A percentile compares a stretch with the other conserved stretches of the same genome.
phyloP scores from a whole-genome alignment of 805 yeast species.

The Myxozyma udenii region DNA sequence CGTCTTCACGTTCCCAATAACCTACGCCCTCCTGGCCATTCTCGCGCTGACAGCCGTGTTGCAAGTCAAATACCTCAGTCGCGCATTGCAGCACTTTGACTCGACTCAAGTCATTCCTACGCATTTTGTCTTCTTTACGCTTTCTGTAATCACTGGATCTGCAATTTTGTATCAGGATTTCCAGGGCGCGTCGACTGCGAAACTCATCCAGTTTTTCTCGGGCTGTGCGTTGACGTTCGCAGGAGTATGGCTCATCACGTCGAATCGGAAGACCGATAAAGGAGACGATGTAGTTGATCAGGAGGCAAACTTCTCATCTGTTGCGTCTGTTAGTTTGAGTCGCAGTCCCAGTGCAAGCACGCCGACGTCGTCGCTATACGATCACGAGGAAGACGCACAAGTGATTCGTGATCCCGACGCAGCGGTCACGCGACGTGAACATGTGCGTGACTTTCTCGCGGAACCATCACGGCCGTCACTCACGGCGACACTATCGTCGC shows the following conservation, averaged over 20 bases:
- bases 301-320: conserved; percentile 10
- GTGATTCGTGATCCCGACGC: conserved; percentile 22
- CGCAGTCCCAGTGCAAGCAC: conserved; percentile 22
- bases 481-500: background rate
- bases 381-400: conserved; percentile 26
- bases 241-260: conserved; percentile 45
- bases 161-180: conserved; percentile 45
- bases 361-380: conserved; percentile 22
- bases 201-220: conserved; percentile 33
- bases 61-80: conserved; percentile 44
- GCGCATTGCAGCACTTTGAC: conserved; percentile 42
- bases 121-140: conserved; percentile 49
- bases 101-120: conserved; percentile 51
- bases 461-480: background rate
- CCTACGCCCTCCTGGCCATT: conserved; percentile 39
- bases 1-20: conserved; percentile 34
- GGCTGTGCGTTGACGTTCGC: conserved; percentile 43
- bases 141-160: conserved; percentile 46
- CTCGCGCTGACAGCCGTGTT: conserved; percentile 42
- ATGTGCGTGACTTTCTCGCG: background rate
- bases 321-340: conserved; percentile 25
- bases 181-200: conserved; percentile 33
- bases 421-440: conserved; percentile 1
- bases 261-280: conserved; percentile 10
- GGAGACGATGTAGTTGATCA: background rate